Evolutionary conservation across 2,329 filamentous ascomycete genomes (phyloP).

Genomic region (Alternaria sp.): DNA sequence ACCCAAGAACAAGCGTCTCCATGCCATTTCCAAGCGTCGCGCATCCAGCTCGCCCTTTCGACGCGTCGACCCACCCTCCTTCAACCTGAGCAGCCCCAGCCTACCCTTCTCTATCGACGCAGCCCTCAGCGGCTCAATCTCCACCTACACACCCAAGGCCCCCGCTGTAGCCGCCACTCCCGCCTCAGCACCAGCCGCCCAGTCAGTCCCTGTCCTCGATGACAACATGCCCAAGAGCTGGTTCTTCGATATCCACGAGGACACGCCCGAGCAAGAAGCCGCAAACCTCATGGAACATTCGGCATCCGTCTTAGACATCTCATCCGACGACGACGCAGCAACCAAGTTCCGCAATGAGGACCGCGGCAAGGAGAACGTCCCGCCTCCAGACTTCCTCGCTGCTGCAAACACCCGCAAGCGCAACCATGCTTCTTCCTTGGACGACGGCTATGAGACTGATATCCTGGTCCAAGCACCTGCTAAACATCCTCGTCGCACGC

Average conservation of each 20-base stretch:
- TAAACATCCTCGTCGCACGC: constrained; percentile 37
- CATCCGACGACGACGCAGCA: constrained; percentile 81
- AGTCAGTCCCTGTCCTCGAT: constrained; percentile 52
- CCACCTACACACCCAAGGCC: constrained; percentile 64
- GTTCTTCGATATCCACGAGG: constrained; percentile 96
- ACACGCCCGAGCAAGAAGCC: constrained; percentile 88
- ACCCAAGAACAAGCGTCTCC: constrained; percentile 74
- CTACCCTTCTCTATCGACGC: constrained; percentile 85
- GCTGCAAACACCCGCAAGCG: constrained; percentile 25
- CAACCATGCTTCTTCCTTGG: constrained; percentile 11
- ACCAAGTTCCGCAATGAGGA: constrained; percentile 64
- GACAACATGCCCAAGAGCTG: constrained; percentile 69
- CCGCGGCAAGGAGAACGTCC: constrained; percentile 91
- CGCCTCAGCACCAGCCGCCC: constrained; percentile 48
- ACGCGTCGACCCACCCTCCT: constrained; percentile 76
- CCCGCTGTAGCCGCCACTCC: constrained; percentile 44
- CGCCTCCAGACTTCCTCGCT: constrained; percentile 64
- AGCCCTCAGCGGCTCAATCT: constrained; percentile 79
- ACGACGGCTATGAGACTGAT: constrained; percentile 23
- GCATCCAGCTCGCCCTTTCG: constrained; percentile 68
- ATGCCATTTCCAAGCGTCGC: constrained; percentile 74
- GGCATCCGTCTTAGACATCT: constrained; percentile 86
- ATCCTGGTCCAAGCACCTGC: constrained; percentile 28
- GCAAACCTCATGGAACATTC: constrained; percentile 93
- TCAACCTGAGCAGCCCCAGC: constrained; percentile 57